Percentiles rank a stretch among this genome's conserved stretches.
phyloP scores from a whole-genome alignment of 768 basidiomycete species.

The Lentinula guzmanii region DNA sequence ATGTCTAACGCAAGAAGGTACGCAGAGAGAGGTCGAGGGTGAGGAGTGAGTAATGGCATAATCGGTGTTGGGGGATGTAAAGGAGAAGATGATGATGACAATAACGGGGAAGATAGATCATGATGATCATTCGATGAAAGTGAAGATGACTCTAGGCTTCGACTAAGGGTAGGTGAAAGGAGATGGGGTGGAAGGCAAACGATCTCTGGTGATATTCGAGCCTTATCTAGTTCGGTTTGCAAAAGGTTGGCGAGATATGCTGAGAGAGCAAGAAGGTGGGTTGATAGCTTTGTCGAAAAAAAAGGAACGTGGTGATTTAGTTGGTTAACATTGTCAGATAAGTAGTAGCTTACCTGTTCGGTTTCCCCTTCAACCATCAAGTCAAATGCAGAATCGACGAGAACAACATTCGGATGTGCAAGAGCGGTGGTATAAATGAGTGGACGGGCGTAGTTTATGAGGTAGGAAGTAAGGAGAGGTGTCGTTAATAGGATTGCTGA shows the following conservation, averaged over 20 bases:
- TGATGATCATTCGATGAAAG: neutral
- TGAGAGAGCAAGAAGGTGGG: slow-evolving; percentile 19
- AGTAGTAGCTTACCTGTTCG: slow-evolving; percentile 37
- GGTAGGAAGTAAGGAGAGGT: slow-evolving; percentile 69
- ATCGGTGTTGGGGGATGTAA: slow-evolving; percentile 59
- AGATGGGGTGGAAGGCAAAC: slow-evolving; percentile 32
- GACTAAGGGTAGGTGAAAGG: slow-evolving; percentile 13
- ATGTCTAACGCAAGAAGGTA: slow-evolving; percentile 51
- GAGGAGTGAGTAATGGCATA: slow-evolving; percentile 74
- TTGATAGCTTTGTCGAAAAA: slow-evolving; percentile 4
- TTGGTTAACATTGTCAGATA: neutral
- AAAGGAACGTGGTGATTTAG: neutral
- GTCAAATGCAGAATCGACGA: slow-evolving; percentile 75
- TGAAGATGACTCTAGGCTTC: slow-evolving; percentile 12
- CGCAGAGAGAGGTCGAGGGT: slow-evolving; percentile 70
- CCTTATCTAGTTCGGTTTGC: slow-evolving; percentile 25
- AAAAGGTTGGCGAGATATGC: slow-evolving; percentile 39
- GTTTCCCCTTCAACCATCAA: slow-evolving; percentile 65
- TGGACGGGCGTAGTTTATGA: slow-evolving; percentile 88
- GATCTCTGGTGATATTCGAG: slow-evolving; percentile 25
- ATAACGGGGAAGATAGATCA: slow-evolving; percentile 25
- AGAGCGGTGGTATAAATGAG: slow-evolving; percentile 90
- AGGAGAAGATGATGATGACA: slow-evolving; percentile 20
- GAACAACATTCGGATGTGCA: slow-evolving; percentile 69
- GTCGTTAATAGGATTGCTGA: slow-evolving; percentile 73